Conservation (phyloP, 306 rosid genomes). For the Ammopiptanthus mongolicus region DNA sequence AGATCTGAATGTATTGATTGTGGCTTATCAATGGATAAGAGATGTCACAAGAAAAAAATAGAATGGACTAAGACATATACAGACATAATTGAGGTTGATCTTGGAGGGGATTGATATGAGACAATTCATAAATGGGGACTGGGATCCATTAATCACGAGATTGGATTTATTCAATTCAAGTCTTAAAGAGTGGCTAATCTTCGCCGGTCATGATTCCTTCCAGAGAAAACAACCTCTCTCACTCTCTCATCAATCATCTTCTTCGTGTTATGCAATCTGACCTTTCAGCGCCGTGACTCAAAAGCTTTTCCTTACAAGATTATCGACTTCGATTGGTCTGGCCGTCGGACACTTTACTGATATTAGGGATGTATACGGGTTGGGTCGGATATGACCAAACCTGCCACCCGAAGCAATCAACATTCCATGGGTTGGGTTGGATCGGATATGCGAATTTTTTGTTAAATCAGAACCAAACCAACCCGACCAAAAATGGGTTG, state of each 20-base stretch:
- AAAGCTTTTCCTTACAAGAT: not conserved
- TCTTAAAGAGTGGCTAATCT: slow-evolving; percentile 12
- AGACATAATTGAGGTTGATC: not conserved
- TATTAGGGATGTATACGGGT: too few species aligned
- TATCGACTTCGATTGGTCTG: too few species aligned
- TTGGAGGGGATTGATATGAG: not conserved
- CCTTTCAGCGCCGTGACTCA: not conserved
- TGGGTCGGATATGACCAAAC: too few species aligned
- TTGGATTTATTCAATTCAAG: not conserved
- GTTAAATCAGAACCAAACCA: too few species aligned
- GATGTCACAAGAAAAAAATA: not conserved
- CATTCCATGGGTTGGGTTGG: too few species aligned
- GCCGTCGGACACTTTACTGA: too few species aligned
- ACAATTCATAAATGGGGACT: not conserved
- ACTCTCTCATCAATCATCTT: not conserved
- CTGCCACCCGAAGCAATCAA: too few species aligned
- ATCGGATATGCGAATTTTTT: too few species aligned
- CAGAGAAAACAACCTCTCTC: not conserved
- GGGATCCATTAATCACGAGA: not conserved
- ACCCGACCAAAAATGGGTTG: too few species aligned
- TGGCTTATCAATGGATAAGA: not conserved
- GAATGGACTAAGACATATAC: not conserved
- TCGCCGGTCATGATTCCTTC: not conserved
- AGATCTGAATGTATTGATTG: not conserved
- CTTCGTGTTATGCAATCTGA: not conserved